A percentile compares a stretch with the other conserved stretches of the same genome.
These are phyloP conservation scores for Monilinia vaccinii-corymbosi DNA, from an alignment of 2,329 filamentous ascomycete species.

Conservation along the genomic window DNA sequence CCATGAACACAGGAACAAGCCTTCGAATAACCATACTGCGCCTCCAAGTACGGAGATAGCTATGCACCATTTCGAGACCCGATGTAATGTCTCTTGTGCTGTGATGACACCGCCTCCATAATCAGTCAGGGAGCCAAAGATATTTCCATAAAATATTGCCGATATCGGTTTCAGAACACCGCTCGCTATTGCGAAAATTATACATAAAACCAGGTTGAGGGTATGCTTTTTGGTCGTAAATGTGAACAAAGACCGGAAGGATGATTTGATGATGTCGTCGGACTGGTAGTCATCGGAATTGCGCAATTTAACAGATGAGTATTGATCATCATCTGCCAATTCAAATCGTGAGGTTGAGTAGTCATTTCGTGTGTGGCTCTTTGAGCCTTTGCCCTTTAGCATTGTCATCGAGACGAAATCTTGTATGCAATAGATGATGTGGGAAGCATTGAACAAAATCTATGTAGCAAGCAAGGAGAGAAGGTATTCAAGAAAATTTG, in stretches of 20 bases:
- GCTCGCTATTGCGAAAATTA: constrained; percentile 46
- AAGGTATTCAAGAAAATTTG: not conserved
- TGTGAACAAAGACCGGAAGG: constrained; percentile 46
- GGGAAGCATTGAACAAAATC: not conserved
- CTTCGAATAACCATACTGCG: constrained; percentile 58
- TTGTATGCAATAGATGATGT: not conserved
- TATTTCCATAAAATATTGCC: constrained; percentile 61
- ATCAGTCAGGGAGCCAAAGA: constrained; percentile 63
- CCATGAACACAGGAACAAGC: constrained; percentile 61
- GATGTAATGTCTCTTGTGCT: constrained; percentile 41
- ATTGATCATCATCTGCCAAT: not conserved
- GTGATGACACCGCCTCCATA: constrained; percentile 49
- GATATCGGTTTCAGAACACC: constrained; percentile 57
- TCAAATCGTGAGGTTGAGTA: not conserved
- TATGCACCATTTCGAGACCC: constrained; percentile 51
- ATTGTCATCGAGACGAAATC: not conserved
- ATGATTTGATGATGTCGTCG: constrained; percentile 11
- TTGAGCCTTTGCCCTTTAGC: not conserved
- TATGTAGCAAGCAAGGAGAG: not conserved
- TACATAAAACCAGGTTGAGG: constrained; percentile 42
- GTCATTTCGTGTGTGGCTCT: not conserved
- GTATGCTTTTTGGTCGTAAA: constrained; percentile 60
- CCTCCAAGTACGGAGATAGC: constrained; percentile 55
- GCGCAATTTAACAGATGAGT: constrained; percentile 5
- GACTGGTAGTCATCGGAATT: not conserved